Conservation (phyloP, 2,329 filamentous ascomycete genomes). For the Aspergillus proliferans region DNA sequence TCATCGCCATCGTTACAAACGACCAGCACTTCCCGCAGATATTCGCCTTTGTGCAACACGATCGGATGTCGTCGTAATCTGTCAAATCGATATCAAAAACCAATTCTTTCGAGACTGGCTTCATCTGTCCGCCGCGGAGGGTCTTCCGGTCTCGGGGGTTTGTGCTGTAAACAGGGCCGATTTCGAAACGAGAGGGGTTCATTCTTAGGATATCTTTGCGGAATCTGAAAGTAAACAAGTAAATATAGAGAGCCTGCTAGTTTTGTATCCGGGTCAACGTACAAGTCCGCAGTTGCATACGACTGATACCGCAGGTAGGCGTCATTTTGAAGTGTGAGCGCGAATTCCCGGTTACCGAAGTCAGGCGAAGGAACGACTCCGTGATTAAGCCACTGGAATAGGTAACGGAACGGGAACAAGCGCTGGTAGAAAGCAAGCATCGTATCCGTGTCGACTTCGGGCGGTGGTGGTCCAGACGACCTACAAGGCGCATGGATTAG, state of each 20-base stretch:
- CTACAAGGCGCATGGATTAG: constrained; percentile 14
- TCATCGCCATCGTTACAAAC: constrained; percentile 97
- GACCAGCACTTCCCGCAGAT: constrained; percentile 94
- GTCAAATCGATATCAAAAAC: constrained; percentile 99
- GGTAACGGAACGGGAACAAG: constrained; percentile 85
- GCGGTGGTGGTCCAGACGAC: constrained; percentile 31
- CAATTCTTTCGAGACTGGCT: constrained; percentile 82
- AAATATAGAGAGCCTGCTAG: not conserved
- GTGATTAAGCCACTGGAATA: constrained; percentile 98
- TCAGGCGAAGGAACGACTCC: constrained; percentile 77
- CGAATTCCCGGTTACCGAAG: constrained; percentile 91
- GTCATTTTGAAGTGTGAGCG: constrained; percentile 88
- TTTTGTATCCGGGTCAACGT: constrained; percentile 19
- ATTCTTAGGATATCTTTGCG: constrained; percentile 85
- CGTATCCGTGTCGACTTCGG: constrained; percentile 67
- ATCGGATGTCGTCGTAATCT: constrained; percentile 94
- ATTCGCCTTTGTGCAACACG: constrained; percentile 86
- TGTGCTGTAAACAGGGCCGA: constrained; percentile 91
- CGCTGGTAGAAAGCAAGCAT: constrained; percentile 94
- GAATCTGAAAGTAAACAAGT: constrained; percentile 48
- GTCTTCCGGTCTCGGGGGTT: constrained; percentile 93
- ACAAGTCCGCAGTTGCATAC: constrained; percentile 61
- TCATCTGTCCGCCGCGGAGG: constrained; percentile 70
- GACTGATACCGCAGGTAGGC: constrained; percentile 90
- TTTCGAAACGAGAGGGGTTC: constrained; percentile 92